These are phyloP conservation scores for Fraxinus latifolia DNA, from an alignment of 305 asterid genomes.

Conservation along the genomic window DNA sequence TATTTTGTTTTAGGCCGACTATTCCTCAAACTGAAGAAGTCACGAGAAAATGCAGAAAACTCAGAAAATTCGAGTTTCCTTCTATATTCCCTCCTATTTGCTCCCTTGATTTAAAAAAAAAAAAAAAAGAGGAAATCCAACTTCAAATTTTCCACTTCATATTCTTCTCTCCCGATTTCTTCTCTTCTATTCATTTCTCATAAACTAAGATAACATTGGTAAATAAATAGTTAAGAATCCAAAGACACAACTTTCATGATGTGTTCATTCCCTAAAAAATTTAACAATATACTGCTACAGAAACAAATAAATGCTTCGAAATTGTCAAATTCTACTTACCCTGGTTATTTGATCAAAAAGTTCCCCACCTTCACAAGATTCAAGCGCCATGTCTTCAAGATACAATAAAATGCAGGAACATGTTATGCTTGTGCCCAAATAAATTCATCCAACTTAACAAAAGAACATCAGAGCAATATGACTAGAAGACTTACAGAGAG, in stretches of 20 bases:
- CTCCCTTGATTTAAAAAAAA: background rate
- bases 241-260: background rate
- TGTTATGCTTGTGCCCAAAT: constrained; percentile 18
- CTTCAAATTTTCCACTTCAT: background rate
- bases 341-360: constrained; percentile 95
- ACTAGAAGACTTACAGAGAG: constrained; percentile 73
- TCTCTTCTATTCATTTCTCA: background rate
- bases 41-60: background rate
- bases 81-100: background rate
- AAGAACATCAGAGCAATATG: constrained; percentile 5
- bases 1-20: background rate
- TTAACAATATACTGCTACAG: background rate
- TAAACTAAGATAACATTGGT: background rate
- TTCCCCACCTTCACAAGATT: constrained; percentile 99
- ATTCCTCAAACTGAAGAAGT: background rate
- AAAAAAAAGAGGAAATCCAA: background rate
- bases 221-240: background rate
- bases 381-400: constrained; percentile 92
- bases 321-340: constrained; percentile 47
- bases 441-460: constrained; percentile 12
- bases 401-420: constrained; percentile 26
- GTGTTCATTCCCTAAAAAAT: background rate
- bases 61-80: background rate
- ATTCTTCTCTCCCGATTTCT: background rate
- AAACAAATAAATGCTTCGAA: background rate